phyloP scores from a whole-genome alignment of 495 filamentous ascomycete genomes.

The Aspergillus cavernicola region DNA sequence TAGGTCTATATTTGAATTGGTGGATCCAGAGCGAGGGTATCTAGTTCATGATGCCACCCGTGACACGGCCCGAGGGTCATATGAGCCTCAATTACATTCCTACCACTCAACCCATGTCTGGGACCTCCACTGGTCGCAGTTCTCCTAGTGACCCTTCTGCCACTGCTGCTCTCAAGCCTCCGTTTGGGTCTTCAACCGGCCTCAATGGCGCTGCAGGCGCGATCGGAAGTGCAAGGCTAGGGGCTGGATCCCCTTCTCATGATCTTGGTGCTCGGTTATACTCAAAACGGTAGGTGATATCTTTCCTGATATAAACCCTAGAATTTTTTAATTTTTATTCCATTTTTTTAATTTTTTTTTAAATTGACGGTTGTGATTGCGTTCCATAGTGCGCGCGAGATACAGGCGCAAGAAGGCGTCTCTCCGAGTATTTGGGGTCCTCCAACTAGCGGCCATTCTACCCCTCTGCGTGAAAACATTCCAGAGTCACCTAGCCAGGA shows the following conservation, averaged over 20 bases:
- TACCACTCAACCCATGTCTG: slow-evolving; percentile 74
- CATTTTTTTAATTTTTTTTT: too few relatives aligned
- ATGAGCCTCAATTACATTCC: slow-evolving; percentile 75
- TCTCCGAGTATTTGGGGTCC: slow-evolving; percentile 89
- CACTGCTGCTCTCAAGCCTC: slow-evolving; percentile 63
- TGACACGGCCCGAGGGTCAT: slow-evolving; percentile 59
- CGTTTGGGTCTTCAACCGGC: slow-evolving; percentile 65
- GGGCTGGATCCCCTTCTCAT: slow-evolving; percentile 96
- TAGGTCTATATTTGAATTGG: slow-evolving; percentile 4
- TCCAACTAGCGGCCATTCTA: slow-evolving; percentile 92
- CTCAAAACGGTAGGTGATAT: slow-evolving; percentile 77
- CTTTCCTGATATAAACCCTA: background rate
- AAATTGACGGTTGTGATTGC: slow-evolving; percentile 15
- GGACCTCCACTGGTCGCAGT: slow-evolving; percentile 80
- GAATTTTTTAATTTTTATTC: too few relatives aligned
- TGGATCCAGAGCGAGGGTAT: slow-evolving; percentile 20
- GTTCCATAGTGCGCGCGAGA: slow-evolving; percentile 75
- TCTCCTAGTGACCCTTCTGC: slow-evolving; percentile 81
- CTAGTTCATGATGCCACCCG: slow-evolving; percentile 83
- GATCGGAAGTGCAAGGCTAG: slow-evolving; percentile 72
- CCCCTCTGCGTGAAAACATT: slow-evolving; percentile 92
- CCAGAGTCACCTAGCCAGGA: slow-evolving; percentile 94
- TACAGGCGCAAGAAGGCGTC: slow-evolving; percentile 93
- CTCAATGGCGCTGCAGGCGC: slow-evolving; percentile 63
- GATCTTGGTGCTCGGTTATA: slow-evolving; percentile 77